These are phyloP conservation scores for Calocybe cyanea DNA, from an alignment of 768 basidiomycete genomes.

Conservation along the genomic window DNA sequence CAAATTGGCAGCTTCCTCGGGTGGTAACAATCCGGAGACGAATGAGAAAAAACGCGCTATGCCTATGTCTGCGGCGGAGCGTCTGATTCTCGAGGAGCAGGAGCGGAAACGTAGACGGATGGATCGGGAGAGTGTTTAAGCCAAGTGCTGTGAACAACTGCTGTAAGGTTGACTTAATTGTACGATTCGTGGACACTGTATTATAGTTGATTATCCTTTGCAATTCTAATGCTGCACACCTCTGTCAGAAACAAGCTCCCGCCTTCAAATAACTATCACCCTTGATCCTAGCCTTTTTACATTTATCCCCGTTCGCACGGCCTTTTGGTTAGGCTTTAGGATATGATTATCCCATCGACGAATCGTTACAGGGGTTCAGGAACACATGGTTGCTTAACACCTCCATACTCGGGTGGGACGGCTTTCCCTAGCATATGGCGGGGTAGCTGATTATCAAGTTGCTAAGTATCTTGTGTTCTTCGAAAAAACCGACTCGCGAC, in stretches of 20 bases:
- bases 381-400: constrained; percentile 3
- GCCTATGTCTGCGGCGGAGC: constrained; percentile 79
- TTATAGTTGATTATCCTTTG: constrained; percentile 16
- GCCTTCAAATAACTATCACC: no score
- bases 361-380: constrained; percentile 6
- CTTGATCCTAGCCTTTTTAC: no score
- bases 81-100: constrained; percentile 85
- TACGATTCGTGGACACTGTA: constrained; percentile 14
- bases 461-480: constrained; percentile 2
- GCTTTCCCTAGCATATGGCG: no score
- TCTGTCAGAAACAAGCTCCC: no score
- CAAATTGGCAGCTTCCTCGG: constrained; percentile 45
- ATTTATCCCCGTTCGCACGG: constrained; percentile 2
- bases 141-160: neutral
- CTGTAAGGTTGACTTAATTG: constrained; percentile 6
- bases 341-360: constrained; percentile 4
- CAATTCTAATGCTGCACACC: constrained; percentile 11
- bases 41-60: constrained; percentile 62
- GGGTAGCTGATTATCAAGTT: no score
- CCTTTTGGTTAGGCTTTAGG: constrained; percentile 1
- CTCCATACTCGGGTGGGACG: no score
- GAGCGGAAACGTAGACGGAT: constrained; percentile 81
- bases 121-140: constrained; percentile 44
- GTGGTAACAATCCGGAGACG: constrained; percentile 27
- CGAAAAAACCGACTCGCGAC: no score